Percentiles rank a stretch among this genome's conserved stretches.
Conservation (phyloP, 495 filamentous ascomycete species). For the Letharia columbiana region DNA sequence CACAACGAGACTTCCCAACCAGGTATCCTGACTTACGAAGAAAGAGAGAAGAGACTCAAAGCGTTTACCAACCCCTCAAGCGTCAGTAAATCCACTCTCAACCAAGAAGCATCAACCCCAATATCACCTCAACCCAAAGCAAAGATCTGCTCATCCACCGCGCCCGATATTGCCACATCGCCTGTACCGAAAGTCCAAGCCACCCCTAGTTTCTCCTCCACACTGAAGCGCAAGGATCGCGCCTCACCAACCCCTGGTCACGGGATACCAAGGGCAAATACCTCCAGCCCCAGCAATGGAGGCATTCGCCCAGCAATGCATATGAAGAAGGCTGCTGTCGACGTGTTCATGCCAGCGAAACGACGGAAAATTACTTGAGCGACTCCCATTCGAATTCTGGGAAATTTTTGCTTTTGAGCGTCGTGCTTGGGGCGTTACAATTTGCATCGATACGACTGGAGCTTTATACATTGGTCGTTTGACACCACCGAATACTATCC, state of each 20-base stretch:
- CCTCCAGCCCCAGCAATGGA: conserved; percentile 10
- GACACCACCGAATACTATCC: background rate
- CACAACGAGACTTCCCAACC: background rate
- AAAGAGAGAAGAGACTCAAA: conserved; percentile 20
- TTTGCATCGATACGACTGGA: background rate
- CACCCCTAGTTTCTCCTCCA: background rate
- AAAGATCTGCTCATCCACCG: background rate
- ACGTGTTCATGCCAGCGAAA: conserved; percentile 24
- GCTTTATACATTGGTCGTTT: background rate
- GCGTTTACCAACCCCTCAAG: conserved; percentile 19
- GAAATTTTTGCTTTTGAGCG: background rate
- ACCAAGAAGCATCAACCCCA: background rate
- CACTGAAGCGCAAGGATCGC: background rate
- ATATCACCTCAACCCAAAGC: background rate
- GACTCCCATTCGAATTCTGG: background rate
- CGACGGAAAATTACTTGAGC: conserved; percentile 12
- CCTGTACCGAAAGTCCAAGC: background rate
- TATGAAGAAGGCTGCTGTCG: conserved; percentile 19
- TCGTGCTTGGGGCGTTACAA: background rate
- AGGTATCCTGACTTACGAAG: background rate
- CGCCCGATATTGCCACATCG: background rate
- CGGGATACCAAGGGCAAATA: background rate
- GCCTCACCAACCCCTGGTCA: background rate
- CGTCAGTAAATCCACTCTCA: background rate
- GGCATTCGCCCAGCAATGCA: background rate